Percentiles rank a stretch among this genome's conserved stretches.
Conservation (phyloP, 768 basidiomycete genomes). For the Russula emetica region DNA sequence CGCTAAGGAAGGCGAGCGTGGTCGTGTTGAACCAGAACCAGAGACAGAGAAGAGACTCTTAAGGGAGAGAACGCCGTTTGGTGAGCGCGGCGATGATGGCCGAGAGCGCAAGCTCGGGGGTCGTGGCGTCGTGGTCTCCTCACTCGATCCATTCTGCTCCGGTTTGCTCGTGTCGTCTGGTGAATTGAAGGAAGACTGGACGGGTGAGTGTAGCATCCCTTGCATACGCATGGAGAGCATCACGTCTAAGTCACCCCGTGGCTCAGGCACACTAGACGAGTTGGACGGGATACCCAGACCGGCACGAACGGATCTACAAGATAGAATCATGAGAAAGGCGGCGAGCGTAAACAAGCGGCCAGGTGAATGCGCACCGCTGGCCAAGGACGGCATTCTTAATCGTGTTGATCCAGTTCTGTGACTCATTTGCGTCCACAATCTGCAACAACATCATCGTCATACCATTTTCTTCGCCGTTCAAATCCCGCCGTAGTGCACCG, state of each 20-base stretch:
- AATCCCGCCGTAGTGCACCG: conserved; percentile 39
- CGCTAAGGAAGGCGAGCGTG: conserved; percentile 47
- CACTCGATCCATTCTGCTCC: conserved; percentile 1
- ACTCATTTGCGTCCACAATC: conserved; percentile 54
- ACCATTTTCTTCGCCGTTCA: conserved; percentile 44
- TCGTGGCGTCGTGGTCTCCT: conserved; percentile 18
- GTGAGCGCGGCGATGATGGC: conserved; percentile 28
- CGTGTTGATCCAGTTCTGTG: conserved; percentile 70
- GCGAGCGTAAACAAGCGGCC: not conserved
- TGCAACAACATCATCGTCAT: conserved; percentile 68
- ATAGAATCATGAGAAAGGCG: conserved; percentile 9
- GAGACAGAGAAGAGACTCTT: conserved; percentile 53
- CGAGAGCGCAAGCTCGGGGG: conserved; percentile 33
- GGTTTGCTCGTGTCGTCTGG: conserved; percentile 13
- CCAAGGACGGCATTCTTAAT: conserved; percentile 70
- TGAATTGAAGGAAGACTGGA: conserved; percentile 21
- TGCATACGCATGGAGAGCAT: conserved; percentile 76
- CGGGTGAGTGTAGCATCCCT: conserved; percentile 45
- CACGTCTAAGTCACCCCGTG: conserved; percentile 77
- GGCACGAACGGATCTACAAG: conserved; percentile 60
- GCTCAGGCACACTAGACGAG: conserved; percentile 48
- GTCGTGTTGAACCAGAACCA: conserved; percentile 42
- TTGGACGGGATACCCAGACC: conserved; percentile 52
- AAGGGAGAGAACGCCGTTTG: conserved; percentile 48
- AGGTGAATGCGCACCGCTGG: conserved; percentile 49